Evolutionary conservation across 2,329 filamentous ascomycete species (phyloP), one percentile per base, ranked within the genome.

Genomic region (Fusarium sp.): DNA sequence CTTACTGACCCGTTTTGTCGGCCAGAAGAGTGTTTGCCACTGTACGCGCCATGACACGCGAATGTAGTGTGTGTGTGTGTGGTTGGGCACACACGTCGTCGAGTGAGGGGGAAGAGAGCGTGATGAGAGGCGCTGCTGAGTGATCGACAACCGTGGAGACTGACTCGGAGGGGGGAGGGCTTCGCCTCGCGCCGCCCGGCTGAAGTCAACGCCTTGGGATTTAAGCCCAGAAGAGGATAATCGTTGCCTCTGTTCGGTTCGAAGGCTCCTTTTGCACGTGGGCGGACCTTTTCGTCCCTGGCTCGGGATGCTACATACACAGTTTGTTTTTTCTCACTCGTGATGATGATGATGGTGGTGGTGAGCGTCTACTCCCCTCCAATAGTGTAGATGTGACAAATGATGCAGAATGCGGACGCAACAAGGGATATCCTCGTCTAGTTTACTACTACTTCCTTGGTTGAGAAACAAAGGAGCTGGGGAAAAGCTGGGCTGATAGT

Each of bases 131-230:
- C 71, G 65, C 62, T 60, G 29, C 62, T 60, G 29, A 35, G 57
- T 61, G 72, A 75, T 74, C 72, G 72, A 72, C 72, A 11, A 18
- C 37, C 20, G 37, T 43, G 41, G 39, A 50, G 59, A 72, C 59
- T 72, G 64, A 75, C 72, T 75, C 71, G 68, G 60, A 11, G 33
- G 33, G 6, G 33, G 33, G 27, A 29, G 27, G 27, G 58, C 22
- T 65, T 68, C 39, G 35, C 45, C 63, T 62, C 52, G 67, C 68
- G 71, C 59, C 56, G 66, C 63, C 67, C 39, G 59, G 67, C 62
- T 58, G 41, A 39, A 65, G 63, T 37, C 35, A 41, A 68, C 37
- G 71, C 63, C 59, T 64, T 48, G 43, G 43, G 43, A n/a, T 48
- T 18, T 14, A 48, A 48, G 43, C 43, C 45, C 9, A 50, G 45